phyloP scores from a whole-genome alignment of 768 basidiomycete genomes.

The Guyanaporus albipodus region DNA sequence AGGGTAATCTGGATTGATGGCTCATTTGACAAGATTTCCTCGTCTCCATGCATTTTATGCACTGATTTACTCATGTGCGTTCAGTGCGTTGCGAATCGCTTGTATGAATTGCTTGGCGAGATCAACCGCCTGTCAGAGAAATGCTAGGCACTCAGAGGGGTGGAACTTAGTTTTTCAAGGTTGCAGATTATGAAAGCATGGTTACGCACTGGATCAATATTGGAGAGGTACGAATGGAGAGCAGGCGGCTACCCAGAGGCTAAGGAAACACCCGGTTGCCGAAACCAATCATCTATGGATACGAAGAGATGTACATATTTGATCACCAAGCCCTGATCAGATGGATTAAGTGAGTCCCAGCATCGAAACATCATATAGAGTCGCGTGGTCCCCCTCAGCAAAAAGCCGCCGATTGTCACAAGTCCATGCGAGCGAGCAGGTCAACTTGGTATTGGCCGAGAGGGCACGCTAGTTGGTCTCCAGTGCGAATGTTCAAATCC shows the following conservation, averaged over 20 bases:
- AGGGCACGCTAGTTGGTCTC: conserved; percentile 6
- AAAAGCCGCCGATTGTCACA: conserved; percentile 5
- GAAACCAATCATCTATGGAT: conserved; percentile 3
- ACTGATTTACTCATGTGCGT: conserved; percentile 3
- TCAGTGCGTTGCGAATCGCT: background rate
- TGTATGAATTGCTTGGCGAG: too few species aligned
- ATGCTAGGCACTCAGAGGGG: background rate
- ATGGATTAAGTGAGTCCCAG: too few species aligned
- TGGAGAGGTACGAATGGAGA: too few species aligned
- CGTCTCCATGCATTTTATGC: conserved; percentile 1
- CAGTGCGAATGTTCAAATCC: conserved; percentile 6
- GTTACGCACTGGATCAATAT: conserved; percentile 1
- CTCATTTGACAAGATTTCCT: conserved; percentile 4
- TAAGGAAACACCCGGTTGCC: background rate
- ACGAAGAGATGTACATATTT: conserved; percentile 5
- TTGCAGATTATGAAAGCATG: too few species aligned
- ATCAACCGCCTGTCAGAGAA: too few species aligned
- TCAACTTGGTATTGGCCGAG: background rate
- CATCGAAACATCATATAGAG: conserved; percentile 4
- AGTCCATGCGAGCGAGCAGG: conserved; percentile 6
- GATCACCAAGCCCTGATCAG: too few species aligned
- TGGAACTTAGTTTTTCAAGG: background rate
- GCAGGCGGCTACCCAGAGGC: conserved; percentile 7
- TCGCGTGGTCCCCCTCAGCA: conserved; percentile 6
- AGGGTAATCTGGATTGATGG: background rate